phyloP scores from a whole-genome alignment of 2,329 filamentous ascomycete species.

The Penicillium sp. region DNA sequence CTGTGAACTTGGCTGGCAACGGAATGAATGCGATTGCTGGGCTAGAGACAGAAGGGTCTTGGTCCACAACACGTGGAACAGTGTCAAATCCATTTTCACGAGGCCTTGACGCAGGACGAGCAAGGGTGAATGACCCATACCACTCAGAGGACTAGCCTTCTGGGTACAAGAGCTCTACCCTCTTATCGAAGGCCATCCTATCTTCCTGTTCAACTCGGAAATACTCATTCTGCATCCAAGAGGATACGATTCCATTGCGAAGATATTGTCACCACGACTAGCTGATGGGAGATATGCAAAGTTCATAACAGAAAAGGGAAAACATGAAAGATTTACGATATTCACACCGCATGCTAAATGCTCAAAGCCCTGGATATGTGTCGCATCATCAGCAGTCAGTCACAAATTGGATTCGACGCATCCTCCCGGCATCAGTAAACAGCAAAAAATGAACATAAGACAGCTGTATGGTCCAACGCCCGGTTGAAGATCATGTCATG shows the following conservation, averaged over 20 bases:
- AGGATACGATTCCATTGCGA: not conserved
- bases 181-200: not conserved
- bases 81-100: too few relatives aligned
- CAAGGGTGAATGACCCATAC: too few relatives aligned
- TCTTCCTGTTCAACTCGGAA: not conserved
- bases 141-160: too few relatives aligned
- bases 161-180: not conserved
- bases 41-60: too few relatives aligned
- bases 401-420: slow-evolving; percentile 8
- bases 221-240: not conserved
- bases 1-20: not conserved
- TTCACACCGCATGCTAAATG: slow-evolving; percentile 41
- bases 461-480: slow-evolving; percentile 34
- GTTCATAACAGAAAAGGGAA: slow-evolving; percentile 11
- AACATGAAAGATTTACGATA: slow-evolving; percentile 14
- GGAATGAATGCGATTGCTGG: not conserved
- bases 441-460: slow-evolving; percentile 27
- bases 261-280: slow-evolving; percentile 1
- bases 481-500: slow-evolving; percentile 35
- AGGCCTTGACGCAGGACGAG: too few relatives aligned
- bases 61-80: too few relatives aligned
- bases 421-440: slow-evolving; percentile 21
- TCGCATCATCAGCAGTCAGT: slow-evolving; percentile 24
- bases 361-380: slow-evolving; percentile 29
- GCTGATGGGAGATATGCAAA: slow-evolving; percentile 20